Evolutionary conservation across 2,329 filamentous ascomycete genomes (phyloP), one percentile per base, ranked within the genome.

Genomic region (Triangularia setosa): DNA sequence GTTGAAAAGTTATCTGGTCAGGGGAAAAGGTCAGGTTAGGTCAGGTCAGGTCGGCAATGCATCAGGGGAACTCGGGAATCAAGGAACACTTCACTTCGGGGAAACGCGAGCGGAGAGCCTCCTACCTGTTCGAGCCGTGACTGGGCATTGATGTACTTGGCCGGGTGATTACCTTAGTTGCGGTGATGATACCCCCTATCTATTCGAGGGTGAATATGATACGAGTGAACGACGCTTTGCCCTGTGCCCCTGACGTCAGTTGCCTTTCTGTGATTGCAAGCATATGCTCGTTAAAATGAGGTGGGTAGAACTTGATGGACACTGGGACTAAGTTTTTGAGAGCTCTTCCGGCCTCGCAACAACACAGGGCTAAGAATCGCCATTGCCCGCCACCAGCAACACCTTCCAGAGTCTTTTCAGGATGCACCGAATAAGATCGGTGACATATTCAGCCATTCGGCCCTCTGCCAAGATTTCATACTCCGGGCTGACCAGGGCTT

Each of bases 401-500:
- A n/a, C 40, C 40, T 21, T 9, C 40, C n/a, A 21, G 7, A 33
- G 14, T n/a, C 30, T 11, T 3, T 33, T 16, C 60, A 52, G 23
- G n/a, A 66, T 67, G 65, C 63, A 65, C 60, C 62, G 64, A 55
- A 57, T 44, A 12, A 48, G 65, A 52, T 62, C 63, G 61, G 63
- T 56, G 25, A 30, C 27, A 3, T 66, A 54, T 57, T 62, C 55
- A 24, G 56, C 30, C 18, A n/a, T 23, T 25, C 33, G 52, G 63
- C 33, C 57, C 63, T 61, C 60, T 62, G 67, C 65, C 67, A 65
- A 67, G 67, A 59, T 60, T 9, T 28, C 64, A 24, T 57, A 44
- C 35, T 61, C 55, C 25, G 61, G 57, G 28, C 55, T 64, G 28
- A 35, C 61, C 53, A 61, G 52, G 63, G 59, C 56, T 61, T 40